Base-by-base conservation (phyloP, 495 filamentous ascomycete species). In the Viridothelium virens region DNA sequence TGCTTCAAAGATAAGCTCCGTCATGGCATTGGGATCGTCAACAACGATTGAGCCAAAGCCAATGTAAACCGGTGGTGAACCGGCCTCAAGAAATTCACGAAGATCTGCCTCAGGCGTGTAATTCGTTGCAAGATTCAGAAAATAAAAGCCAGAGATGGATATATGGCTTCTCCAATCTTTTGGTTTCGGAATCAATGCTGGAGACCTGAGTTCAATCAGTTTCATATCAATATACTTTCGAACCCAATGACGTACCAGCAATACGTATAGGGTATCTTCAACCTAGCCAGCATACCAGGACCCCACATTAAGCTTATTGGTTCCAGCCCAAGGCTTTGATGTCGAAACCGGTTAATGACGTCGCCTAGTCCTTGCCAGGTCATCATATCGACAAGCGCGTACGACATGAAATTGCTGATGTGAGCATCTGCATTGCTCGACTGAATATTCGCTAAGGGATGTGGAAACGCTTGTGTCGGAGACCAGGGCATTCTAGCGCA, bases 1-100 rank as follows among this genome's bases (percentile, higher is more conserved):
- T 6, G 86, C 85, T n/a, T 82, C 76, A 31, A 87, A 78, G 2
- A 89, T 74, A 0, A 82, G 77, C 0, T 74, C 63, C 1, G 81
- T 87, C 66, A 88, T 74, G 18, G 70, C 75, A 53, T 83, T 75
- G 0, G 84, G 82, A 65, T 88, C 79, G 39, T 87, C 84, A 12
- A 87, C 79, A 0, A 87, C 85, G 65, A 89, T 88, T 48, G 80
- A 84, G 2, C 87, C 87, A 68, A 89, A 89, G 12, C 87, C 87
- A 46, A 89, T 85, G 68, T 88, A 88, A 1, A 88, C 76, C 16
- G 86, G 86, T 6, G 80, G 72, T 4, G 83, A 79, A 2, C 85
- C 86, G 12, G 71, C 72, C 50, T 78, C 70, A 0, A 89, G 74
- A 66, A 88, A 88, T 0, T 71, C 74, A 0, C 72, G 73, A 18